Evolutionary conservation across 768 basidiomycete species (phyloP).

Genomic region (Pleurotus eryngii): DNA sequence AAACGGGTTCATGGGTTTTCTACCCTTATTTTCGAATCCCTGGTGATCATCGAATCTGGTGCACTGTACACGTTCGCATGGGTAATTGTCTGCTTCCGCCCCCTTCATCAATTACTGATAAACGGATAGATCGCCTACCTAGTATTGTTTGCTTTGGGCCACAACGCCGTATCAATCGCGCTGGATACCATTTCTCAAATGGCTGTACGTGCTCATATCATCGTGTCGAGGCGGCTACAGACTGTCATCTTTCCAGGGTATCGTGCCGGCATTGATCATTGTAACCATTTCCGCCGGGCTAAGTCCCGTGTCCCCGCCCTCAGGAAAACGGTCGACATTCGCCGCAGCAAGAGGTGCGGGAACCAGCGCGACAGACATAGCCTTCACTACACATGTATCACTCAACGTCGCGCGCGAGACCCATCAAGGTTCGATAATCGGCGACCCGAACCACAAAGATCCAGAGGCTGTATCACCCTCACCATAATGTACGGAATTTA

Average conservation of each 20-base stretch:
- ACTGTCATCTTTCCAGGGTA: background rate
- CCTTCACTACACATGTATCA: slow-evolving; percentile 7
- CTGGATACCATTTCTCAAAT: slow-evolving; percentile 6
- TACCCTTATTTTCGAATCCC: slow-evolving; percentile 3
- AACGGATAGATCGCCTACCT: background rate
- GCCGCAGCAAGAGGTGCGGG: background rate
- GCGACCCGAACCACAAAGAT: background rate
- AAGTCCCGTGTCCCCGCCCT: slow-evolving; percentile 4
- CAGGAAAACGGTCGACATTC: background rate
- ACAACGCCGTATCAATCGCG: slow-evolving; percentile 1
- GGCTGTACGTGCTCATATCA: background rate
- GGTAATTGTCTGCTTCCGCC: background rate
- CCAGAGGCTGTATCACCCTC: too few species aligned
- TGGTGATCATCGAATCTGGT: slow-evolving; percentile 3
- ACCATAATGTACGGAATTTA: too few species aligned
- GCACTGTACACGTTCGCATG: slow-evolving; percentile 1
- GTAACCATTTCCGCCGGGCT: slow-evolving; percentile 3
- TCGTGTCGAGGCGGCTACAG: background rate
- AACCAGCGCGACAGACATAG: slow-evolving; percentile 1
- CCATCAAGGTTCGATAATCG: background rate
- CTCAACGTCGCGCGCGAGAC: background rate
- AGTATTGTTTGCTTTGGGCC: background rate
- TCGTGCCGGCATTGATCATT: slow-evolving; percentile 5
- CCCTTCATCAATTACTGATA: background rate
- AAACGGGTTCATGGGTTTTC: slow-evolving; percentile 4